phyloP scores from a whole-genome alignment of 2,329 filamentous ascomycete genomes.

The Plectosphaerella cucumerina region DNA sequence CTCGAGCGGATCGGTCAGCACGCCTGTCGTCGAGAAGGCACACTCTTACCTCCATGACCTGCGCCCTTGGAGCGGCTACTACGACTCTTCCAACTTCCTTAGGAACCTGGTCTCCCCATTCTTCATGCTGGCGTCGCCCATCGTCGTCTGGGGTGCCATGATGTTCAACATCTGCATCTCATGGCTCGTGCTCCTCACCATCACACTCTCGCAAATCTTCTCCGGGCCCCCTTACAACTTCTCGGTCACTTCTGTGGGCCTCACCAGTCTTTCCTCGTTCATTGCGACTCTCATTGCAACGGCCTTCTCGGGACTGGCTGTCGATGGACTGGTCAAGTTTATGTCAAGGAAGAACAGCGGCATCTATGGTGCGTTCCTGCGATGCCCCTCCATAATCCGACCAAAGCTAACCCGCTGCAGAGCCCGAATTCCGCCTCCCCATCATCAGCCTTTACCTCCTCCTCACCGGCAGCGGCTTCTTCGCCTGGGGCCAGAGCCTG shows the following conservation, averaged over 20 bases:
- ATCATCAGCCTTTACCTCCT: constrained; percentile 27
- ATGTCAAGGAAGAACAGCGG: constrained; percentile 29
- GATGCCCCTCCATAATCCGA: background rate
- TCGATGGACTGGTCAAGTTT: constrained; percentile 26
- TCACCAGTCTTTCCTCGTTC: too few relatives aligned
- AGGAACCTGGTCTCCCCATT: constrained; percentile 29
- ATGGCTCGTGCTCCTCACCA: constrained; percentile 18
- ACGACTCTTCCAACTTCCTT: constrained; percentile 30
- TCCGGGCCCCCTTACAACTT: constrained; percentile 31
- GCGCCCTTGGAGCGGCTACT: constrained; percentile 21
- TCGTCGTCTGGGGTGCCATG: constrained; percentile 32
- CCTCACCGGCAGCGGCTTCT: constrained; percentile 31
- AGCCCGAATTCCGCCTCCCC: constrained; percentile 33
- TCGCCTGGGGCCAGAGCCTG: constrained; percentile 23
- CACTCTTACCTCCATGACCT: constrained; percentile 16
- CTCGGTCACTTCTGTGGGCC: constrained; percentile 25
- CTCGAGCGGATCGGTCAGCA: too few relatives aligned
- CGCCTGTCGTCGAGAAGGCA: too few relatives aligned
- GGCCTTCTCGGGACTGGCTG: constrained; percentile 22
- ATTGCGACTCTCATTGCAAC: constrained; percentile 21
- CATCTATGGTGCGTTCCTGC: constrained; percentile 23
- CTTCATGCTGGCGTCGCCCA: constrained; percentile 27
- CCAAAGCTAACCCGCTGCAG: constrained; percentile 5
- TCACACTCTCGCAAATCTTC: constrained; percentile 29
- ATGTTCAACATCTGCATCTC: constrained; percentile 32